Percentiles rank a stretch among this genome's conserved stretches.
Evolutionary conservation across 225 moss, liverwort and hornwort species (phyloP).

Genomic region (Thuidium tamariscinum): DNA sequence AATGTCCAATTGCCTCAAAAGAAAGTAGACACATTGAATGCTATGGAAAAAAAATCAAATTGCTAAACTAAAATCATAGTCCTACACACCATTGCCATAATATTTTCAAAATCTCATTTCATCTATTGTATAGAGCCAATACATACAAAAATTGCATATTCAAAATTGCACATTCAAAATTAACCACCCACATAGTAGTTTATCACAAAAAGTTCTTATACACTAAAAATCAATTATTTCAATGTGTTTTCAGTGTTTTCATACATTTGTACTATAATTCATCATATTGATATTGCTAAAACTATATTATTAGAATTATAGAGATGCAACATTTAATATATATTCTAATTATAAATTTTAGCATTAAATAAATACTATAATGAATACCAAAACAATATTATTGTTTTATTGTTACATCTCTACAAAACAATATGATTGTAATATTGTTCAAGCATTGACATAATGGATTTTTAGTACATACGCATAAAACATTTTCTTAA

Average conservation of each 20-base stretch:
- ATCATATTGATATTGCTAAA: background rate
- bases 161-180: no score
- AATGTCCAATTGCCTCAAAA: no score
- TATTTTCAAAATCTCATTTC: no score
- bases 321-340: no score
- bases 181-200: no score
- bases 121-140: no score
- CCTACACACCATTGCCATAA: no score
- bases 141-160: no score
- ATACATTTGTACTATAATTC: background rate
- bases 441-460: rapidly evolving
- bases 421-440: background rate
- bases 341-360: background rate
- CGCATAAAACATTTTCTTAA: background rate
- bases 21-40: no score
- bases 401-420: no score
- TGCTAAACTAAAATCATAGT: no score
- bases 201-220: background rate
- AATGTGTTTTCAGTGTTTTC: background rate
- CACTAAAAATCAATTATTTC: background rate
- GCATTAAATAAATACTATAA: background rate
- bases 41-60: no score
- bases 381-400: background rate
- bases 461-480: background rate
- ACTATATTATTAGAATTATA: rapidly evolving